phyloP scores from a whole-genome alignment of 2,329 filamentous ascomycete genomes.

The Fusarium keratoplasticum region DNA sequence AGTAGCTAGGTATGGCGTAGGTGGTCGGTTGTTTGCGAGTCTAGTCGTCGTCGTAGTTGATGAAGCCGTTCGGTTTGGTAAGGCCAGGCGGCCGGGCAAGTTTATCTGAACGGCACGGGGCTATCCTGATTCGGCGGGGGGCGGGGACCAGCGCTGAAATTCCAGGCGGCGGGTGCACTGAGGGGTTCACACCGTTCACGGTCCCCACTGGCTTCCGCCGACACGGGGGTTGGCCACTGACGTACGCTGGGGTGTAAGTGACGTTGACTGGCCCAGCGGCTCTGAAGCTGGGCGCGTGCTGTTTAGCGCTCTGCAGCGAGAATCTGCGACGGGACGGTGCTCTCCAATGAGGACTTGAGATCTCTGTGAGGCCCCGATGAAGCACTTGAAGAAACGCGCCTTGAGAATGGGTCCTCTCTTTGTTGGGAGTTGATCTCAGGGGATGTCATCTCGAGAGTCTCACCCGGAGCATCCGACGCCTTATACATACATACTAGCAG shows the following conservation, averaged over 20 bases:
- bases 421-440: background rate
- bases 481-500: background rate
- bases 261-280: conserved; percentile 29
- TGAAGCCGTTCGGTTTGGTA: conserved; percentile 26
- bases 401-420: background rate
- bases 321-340: background rate
- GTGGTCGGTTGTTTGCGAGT: conserved; percentile 9
- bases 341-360: background rate
- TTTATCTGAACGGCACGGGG: conserved; percentile 12
- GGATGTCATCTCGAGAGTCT: background rate
- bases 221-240: conserved; percentile 32
- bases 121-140: conserved; percentile 28
- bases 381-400: background rate
- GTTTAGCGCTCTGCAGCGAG: conserved; percentile 29
- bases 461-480: conserved; percentile 27
- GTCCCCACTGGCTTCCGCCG: conserved; percentile 5
- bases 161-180: conserved; percentile 11
- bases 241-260: conserved; percentile 24
- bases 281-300: background rate
- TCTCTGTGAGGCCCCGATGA: conserved; percentile 2
- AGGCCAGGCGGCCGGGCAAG: conserved; percentile 17
- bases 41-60: conserved; percentile 36
- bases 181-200: background rate
- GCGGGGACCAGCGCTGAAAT: conserved; percentile 32
- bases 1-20: conserved; percentile 8